Base-by-base conservation (phyloP, 2,329 filamentous ascomycete species). In the Diplodia corticola region DNA sequence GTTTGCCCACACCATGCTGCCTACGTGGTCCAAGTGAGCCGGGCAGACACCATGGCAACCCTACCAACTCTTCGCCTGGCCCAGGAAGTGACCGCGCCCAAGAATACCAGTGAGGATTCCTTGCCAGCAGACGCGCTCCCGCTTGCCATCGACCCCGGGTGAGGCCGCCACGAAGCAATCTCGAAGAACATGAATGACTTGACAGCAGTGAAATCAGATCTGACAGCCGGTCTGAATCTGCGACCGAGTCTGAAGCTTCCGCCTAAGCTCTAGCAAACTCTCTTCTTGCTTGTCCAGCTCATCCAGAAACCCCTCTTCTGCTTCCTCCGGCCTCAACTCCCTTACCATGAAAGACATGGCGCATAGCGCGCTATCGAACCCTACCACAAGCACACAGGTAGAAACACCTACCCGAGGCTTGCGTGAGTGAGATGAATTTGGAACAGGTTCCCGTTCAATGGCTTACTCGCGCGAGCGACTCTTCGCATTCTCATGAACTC, bases 341-440 rank as follows among this genome's bases (percentile, higher is more conserved):
- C 5, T n/a, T 3, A n/a, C n/a, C n/a, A 20, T 10, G 33, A 12
- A 12, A 12, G 33, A 35, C 33, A 12, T 35, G 33, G 40, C 17
- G 6, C 17, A 20, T 44, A 2, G 40, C 40, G 40, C n/a, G 7
- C 3, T 7, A 3, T 20, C n/a, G 3, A 40, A 9, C 17, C 4
- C 3, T 20, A 7, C 3, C 17, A 20, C n/a, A 12, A 3, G 7
- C 40, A 1, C 40, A 20, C 7, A 3, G 3, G 9, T 9, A 44
- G 7, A 1, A 4, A 0, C 1, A 20, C 6, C 1, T 6, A 1
- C 17, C 17, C 7, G n/a, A 44, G 9, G 6, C 15, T n/a, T 17
- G 5, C 37, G 37, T 17, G 7, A 0, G n/a, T 4, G 4, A 4
- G 5, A 1, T 9, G 1, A 4, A 6, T 44, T 3, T 3, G 40